Conservation (phyloP, 345 rosid species). For the Arabis alpina region DNA sequence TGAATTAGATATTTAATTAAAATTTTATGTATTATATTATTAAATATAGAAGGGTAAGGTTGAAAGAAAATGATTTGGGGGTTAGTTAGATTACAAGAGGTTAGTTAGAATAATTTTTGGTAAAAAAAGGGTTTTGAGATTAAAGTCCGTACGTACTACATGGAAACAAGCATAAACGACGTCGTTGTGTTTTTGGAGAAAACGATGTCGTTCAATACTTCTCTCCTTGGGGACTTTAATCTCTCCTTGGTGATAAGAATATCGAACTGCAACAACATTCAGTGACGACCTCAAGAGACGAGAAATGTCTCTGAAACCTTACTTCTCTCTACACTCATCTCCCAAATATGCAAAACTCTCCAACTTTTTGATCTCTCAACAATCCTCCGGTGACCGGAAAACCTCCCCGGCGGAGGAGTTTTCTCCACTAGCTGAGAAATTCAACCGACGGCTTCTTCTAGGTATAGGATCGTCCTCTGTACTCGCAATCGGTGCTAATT, state of each 20-base stretch:
- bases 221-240: no score
- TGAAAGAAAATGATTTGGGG: no score
- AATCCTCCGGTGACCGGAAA: slow-evolving; percentile 52
- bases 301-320: slow-evolving; percentile 39
- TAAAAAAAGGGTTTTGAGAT: no score
- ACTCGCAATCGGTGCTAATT: slow-evolving; percentile 84
- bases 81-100: no score
- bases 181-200: not conserved
- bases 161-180: no score
- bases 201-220: slow-evolving; percentile 23
- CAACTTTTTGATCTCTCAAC: slow-evolving; percentile 43
- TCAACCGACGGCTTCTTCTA: slow-evolving; percentile 62
- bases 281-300: not conserved
- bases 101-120: no score
- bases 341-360: slow-evolving; percentile 5
- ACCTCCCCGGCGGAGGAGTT: slow-evolving; percentile 65
- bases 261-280: slow-evolving; percentile 22
- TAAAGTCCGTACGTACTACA: no score
- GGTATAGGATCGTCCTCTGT: slow-evolving; percentile 76
- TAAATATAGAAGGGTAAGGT: no score
- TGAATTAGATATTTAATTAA: no score
- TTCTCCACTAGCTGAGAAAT: slow-evolving; percentile 63
- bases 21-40: no score
- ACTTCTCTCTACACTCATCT: slow-evolving; percentile 29
- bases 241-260: slow-evolving; percentile 26